A percentile compares a stretch with the other conserved stretches of the same genome.
phyloP scores from a whole-genome alignment of 345 rosid species.

The Ricinus communis region DNA sequence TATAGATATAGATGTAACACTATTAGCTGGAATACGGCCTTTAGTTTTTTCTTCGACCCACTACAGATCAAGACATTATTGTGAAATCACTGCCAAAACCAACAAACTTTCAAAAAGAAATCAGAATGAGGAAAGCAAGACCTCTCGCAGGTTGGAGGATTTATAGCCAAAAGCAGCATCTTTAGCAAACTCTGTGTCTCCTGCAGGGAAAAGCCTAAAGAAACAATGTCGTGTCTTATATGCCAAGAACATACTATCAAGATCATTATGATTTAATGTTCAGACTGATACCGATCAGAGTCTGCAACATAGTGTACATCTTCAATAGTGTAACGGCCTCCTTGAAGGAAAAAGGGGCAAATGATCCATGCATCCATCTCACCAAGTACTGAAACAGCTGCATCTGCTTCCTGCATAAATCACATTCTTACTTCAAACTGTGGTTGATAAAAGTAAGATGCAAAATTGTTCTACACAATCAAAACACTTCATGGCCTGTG shows the following conservation, averaged over 20 bases:
- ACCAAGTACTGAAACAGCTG: conserved; percentile 82
- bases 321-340: conserved; percentile 88
- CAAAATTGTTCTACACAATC: conserved; percentile 1
- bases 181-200: conserved; percentile 94
- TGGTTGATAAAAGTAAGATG: conserved; percentile 3
- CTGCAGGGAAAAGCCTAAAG: conserved; percentile 86
- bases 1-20: conserved; percentile 73
- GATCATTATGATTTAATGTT: conserved; percentile 1
- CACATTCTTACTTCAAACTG: conserved; percentile 16
- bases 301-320: conserved; percentile 95
- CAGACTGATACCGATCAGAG: conserved; percentile 55
- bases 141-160: conserved; percentile 90
- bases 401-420: conserved; percentile 76
- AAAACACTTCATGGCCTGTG: conserved; percentile 6
- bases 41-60: conserved; percentile 95
- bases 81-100: conserved; percentile 16
- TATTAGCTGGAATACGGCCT: conserved; percentile 63
- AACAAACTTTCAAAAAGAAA: conserved; percentile 3
- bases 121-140: conserved; percentile 25
- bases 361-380: conserved; percentile 94
- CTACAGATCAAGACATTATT: conserved; percentile 37
- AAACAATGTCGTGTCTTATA: conserved; percentile 17
- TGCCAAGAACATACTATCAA: background rate
- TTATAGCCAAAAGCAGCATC: conserved; percentile 90
- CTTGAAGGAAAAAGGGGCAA: conserved; percentile 98